Percentiles rank a stretch among this genome's conserved stretches.
Conservation (phyloP, 1,284 basidiomycete species). For the Ceraceosorus bombacis region DNA sequence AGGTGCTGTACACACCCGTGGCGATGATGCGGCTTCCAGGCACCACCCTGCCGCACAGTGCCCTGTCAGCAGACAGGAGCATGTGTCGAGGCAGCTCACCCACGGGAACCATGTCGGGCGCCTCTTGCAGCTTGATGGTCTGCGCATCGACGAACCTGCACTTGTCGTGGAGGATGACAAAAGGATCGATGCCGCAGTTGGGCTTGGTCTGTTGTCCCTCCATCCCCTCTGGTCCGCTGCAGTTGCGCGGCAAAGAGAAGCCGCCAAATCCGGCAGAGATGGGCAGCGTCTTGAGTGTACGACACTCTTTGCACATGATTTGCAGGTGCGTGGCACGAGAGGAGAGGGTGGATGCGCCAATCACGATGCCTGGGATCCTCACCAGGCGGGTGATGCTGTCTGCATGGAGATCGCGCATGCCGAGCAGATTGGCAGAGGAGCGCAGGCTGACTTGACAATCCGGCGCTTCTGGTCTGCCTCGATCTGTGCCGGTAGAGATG, state of each 20-base stretch:
- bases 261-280: slow-evolving; percentile 80
- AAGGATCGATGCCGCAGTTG: slow-evolving; percentile 83
- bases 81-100: slow-evolving; percentile 96
- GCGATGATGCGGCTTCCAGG: slow-evolving; percentile 90
- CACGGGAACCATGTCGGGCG: slow-evolving; percentile 98
- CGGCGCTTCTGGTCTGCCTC: slow-evolving; percentile 51
- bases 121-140: slow-evolving; percentile 93
- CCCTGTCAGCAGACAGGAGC: slow-evolving; percentile 74
- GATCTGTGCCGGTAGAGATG: slow-evolving; percentile 23
- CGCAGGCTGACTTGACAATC: slow-evolving; percentile 82
- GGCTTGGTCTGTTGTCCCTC: slow-evolving; percentile 8
- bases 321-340: slow-evolving; percentile 86
- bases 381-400: slow-evolving; percentile 92
- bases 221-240: slow-evolving; percentile 32
- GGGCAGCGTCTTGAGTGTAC: slow-evolving; percentile 61
- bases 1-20: slow-evolving; percentile 95
- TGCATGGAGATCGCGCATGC: slow-evolving; percentile 76
- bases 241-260: slow-evolving; percentile 50
- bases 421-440: slow-evolving; percentile 75
- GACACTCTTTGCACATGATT: slow-evolving; percentile 85
- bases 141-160: slow-evolving; percentile 94
- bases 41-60: slow-evolving; percentile 53
- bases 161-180: slow-evolving; percentile 89
- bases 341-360: slow-evolving; percentile 87
- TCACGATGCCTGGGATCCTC: slow-evolving; percentile 94